A percentile compares a stretch with the other conserved stretches of the same genome.
phyloP scores from a whole-genome alignment of 805 yeast species.

The Saccharomycopsis amapae region DNA sequence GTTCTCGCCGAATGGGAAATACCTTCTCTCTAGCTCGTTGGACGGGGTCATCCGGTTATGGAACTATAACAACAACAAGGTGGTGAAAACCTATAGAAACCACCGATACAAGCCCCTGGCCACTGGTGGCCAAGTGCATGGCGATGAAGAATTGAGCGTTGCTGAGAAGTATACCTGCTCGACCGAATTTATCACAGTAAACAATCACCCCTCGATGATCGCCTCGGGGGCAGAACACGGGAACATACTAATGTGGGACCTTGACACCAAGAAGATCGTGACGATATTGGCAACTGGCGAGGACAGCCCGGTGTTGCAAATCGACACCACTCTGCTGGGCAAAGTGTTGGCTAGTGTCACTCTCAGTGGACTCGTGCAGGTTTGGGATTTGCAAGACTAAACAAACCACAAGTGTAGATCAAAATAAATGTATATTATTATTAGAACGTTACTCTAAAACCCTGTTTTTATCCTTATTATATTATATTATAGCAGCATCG shows the following conservation, averaged over 20 bases:
- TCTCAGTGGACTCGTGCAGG: conserved; percentile 25
- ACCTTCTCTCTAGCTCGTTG: conserved; percentile 65
- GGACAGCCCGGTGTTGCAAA: conserved; percentile 34
- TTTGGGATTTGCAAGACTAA: conserved; percentile 14
- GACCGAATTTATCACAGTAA: conserved; percentile 40
- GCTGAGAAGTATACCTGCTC: conserved; percentile 48
- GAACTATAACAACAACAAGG: conserved; percentile 70
- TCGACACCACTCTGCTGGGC: conserved; percentile 35
- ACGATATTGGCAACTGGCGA: conserved; percentile 3
- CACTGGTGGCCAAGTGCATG: neutral
- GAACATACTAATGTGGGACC: conserved; percentile 55
- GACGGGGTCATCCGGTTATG: conserved; percentile 77
- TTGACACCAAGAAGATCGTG: conserved; percentile 49
- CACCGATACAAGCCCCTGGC: neutral
- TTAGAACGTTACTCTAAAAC: too few species aligned
- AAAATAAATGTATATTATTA: too few species aligned
- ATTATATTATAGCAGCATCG: too few species aligned
- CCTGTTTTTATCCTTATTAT: too few species aligned
- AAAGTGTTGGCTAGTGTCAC: conserved; percentile 29
- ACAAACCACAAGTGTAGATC: neutral
- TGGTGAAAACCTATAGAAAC: conserved; percentile 62
- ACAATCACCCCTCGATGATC: conserved; percentile 33
- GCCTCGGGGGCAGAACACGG: conserved; percentile 58
- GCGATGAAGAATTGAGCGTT: conserved; percentile 22
- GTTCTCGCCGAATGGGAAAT: conserved; percentile 76